Evolutionary conservation across 2,329 filamentous ascomycete genomes (phyloP).

Genomic region (Aspergillus transmontanensis): DNA sequence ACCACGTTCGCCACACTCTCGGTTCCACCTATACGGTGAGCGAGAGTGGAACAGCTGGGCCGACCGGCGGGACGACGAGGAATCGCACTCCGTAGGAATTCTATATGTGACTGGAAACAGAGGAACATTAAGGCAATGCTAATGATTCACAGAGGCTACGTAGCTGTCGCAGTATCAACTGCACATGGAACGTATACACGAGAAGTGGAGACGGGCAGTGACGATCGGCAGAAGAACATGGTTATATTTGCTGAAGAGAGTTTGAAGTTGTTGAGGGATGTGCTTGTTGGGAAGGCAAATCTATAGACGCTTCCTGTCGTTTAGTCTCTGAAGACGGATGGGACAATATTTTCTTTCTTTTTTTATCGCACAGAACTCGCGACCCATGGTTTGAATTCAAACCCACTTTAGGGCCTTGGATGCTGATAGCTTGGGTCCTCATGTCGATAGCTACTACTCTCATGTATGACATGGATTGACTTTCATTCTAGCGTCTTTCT

Average conservation of each 20-base stretch:
- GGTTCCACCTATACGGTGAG: slow-evolving; percentile 59
- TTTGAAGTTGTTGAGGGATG: slow-evolving; percentile 59
- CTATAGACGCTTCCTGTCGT: neutral
- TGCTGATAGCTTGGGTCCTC: neutral
- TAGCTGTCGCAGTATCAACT: slow-evolving; percentile 62
- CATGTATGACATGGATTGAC: neutral
- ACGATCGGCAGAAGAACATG: slow-evolving; percentile 64
- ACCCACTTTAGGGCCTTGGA: neutral
- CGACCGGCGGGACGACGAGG: slow-evolving; percentile 58
- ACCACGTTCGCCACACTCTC: slow-evolving; percentile 58
- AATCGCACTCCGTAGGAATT: slow-evolving; percentile 57
- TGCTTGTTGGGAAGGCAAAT: slow-evolving; percentile 44
- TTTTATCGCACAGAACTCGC: neutral
- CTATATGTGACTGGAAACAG: neutral
- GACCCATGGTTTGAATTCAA: neutral
- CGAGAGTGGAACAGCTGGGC: slow-evolving; percentile 67
- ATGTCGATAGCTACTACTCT: neutral
- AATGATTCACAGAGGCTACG: slow-evolving; percentile 54
- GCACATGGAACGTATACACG: slow-evolving; percentile 54
- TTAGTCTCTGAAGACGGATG: neutral
- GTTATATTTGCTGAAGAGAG: slow-evolving; percentile 62
- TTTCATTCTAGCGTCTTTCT: slow-evolving; percentile 1
- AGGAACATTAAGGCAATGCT: neutral
- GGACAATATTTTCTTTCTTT: neutral
- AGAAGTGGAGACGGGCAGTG: slow-evolving; percentile 59